A percentile compares a stretch with the other conserved stretches of the same genome.
phyloP scores from a whole-genome alignment of 805 yeast species.

The Clavispora santaluciae region DNA sequence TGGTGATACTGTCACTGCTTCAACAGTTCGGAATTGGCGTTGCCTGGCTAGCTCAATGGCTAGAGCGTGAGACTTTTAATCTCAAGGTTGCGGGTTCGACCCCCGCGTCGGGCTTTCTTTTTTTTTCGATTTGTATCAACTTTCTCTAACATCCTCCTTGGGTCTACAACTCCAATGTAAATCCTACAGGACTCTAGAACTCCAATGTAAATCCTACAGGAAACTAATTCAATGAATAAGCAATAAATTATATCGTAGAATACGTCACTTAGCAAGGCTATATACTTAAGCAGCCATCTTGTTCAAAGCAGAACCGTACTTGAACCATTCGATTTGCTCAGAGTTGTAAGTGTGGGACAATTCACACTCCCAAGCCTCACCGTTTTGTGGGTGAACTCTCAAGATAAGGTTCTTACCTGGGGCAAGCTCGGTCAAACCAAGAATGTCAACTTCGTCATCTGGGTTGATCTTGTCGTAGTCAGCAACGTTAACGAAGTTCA shows the following conservation, averaged over 20 bases:
- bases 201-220: no score
- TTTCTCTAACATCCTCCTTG: not conserved
- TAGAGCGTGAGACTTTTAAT: conserved; percentile 23
- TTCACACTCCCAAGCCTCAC: conserved; percentile 82
- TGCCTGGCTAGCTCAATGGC: conserved; percentile 24
- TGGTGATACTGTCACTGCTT: not conserved
- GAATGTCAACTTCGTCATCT: conserved; percentile 81
- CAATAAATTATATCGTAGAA: conserved; percentile 4
- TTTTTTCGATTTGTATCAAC: not conserved
- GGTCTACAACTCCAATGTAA: no score
- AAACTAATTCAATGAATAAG: conserved; percentile 6
- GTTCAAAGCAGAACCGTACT: conserved; percentile 98
- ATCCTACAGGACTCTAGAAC: no score
- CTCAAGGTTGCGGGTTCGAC: conserved; percentile 24
- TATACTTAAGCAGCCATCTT: conserved; percentile 57
- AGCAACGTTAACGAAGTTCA: conserved; percentile 82
- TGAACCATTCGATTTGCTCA: conserved; percentile 99
- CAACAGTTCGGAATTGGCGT: not conserved
- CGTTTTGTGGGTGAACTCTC: conserved; percentile 69
- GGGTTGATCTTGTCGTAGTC: conserved; percentile 94
- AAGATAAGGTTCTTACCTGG: conserved; percentile 89
- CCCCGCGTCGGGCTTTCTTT: conserved; percentile 22
- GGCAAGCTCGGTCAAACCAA: conserved; percentile 78
- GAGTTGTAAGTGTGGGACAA: conserved; percentile 93
- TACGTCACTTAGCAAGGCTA: not conserved